Percentiles rank a stretch among this genome's conserved stretches.
These are phyloP conservation scores for Phylloporus arenicola DNA, from an alignment of 768 basidiomycete species.

Conservation along the genomic window DNA sequence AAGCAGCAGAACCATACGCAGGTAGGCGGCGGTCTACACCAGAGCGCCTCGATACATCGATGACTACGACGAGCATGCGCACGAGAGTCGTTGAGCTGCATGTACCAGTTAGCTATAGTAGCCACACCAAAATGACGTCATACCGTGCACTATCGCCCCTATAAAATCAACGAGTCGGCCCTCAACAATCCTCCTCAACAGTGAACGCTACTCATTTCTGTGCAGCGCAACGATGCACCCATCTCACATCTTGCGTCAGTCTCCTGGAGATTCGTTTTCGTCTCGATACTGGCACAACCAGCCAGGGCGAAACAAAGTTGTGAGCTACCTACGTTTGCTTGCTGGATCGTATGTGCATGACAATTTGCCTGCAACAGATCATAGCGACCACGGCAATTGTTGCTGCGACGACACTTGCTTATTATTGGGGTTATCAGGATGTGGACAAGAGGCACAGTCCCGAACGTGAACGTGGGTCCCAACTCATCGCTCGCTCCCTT, in stretches of 20 bases:
- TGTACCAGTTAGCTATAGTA: background rate
- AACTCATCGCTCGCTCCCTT: background rate
- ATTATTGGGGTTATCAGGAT: conserved; percentile 34
- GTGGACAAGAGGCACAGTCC: conserved; percentile 28
- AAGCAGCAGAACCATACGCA: too few species aligned
- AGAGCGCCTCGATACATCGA: too few species aligned
- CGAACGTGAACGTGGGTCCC: conserved; percentile 21
- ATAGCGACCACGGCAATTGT: conserved; percentile 26
- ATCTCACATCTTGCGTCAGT: conserved; percentile 19
- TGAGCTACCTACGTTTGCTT: conserved; percentile 5
- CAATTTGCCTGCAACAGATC: conserved; percentile 15
- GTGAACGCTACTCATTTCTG: background rate
- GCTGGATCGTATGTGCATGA: background rate
- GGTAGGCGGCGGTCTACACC: too few species aligned
- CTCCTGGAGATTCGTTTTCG: conserved; percentile 23
- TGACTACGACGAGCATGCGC: too few species aligned
- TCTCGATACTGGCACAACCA: conserved; percentile 32
- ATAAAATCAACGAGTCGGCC: conserved; percentile 13
- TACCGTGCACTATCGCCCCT: conserved; percentile 17
- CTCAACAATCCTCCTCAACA: conserved; percentile 10
- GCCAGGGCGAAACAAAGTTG: conserved; percentile 30
- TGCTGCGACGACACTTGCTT: conserved; percentile 28
- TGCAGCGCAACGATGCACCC: conserved; percentile 18
- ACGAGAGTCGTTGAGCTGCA: background rate
- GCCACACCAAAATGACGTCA: conserved; percentile 24